Base-by-base conservation (phyloP, 208 protist species). In the Strigomonas culicis region DNA sequence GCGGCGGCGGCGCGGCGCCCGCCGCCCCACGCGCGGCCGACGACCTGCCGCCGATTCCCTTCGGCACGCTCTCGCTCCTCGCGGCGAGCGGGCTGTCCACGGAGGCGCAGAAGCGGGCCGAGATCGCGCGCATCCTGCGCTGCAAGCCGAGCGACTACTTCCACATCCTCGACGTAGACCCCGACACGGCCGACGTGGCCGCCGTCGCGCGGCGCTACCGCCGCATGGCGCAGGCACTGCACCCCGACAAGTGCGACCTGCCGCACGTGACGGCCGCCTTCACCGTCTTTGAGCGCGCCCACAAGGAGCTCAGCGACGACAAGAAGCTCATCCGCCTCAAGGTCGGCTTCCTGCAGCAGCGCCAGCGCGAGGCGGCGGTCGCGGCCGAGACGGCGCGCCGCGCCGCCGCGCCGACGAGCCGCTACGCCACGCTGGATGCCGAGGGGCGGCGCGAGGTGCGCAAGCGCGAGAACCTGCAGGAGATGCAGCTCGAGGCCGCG, bases 191-290 rank as follows among this genome's bases (percentile, higher is more conserved):
- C 65, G 79, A 82, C 56, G 64, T 92, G 27, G 49, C 66, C 1
- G 88, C 94, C 46, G 80, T 96, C 6, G 75, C 85, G 25, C 69
- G 70, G 36, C 77, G 66, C 17, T 96, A 90, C 68, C 84, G 86
- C 24, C 77, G 63, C 52, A 92, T 94, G 68, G 91, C 86, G n/a
- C 73, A 91, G 64, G 80, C 82, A 4, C 75, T 96, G 25, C 91
- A 96, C 59, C 91, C 91, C 4, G 91, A 96, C 70, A 96, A 96
- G 77, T 96, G 91, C 70, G 74, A 80, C 43, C 75, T 94, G 30
- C 81, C 80, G 6, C 77, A 80, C 43, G 91, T 87, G 21, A 70
- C 75, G 6, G 83, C 84, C 32, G 91, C 86, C 36, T 96, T 96
- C 65, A 82, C 79, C 13, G 49, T 27, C n/a, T 13, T 55, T 13